These are phyloP conservation scores for Gremmenia infestans DNA, from an alignment of 2,329 filamentous ascomycete genomes.

Conservation along the genomic window DNA sequence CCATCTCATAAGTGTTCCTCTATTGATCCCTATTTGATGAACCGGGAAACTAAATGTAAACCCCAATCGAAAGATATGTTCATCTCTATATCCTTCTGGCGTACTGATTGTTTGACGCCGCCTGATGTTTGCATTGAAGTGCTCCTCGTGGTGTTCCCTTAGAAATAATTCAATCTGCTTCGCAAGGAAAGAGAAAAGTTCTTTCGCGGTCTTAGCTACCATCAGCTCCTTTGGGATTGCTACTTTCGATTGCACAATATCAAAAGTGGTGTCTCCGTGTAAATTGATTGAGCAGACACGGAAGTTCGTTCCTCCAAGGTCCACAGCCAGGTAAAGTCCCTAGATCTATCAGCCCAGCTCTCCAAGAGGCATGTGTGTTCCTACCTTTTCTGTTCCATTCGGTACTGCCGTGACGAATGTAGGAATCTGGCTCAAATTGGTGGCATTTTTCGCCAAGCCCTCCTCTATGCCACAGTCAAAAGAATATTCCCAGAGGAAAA, in stretches of 20 bases:
- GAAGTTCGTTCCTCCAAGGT: constrained; percentile 98
- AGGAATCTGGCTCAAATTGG: constrained; percentile 89
- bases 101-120: constrained; percentile 58
- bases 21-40: constrained; percentile 90
- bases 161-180: constrained; percentile 90
- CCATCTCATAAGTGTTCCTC: constrained; percentile 90
- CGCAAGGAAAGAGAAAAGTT: constrained; percentile 89
- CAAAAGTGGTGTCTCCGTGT: constrained; percentile 92
- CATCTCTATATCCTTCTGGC: constrained; percentile 56
- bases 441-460: constrained; percentile 71
- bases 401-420: constrained; percentile 95
- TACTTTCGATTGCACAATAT: constrained; percentile 87
- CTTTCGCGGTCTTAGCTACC: constrained; percentile 77
- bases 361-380: background rate
- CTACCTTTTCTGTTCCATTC: constrained; percentile 94
- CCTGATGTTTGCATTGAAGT: constrained; percentile 67
- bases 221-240: constrained; percentile 87
- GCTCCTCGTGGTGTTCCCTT: constrained; percentile 79
- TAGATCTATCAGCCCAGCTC: constrained; percentile 12
- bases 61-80: constrained; percentile 86
- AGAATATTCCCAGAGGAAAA: constrained; percentile 7
- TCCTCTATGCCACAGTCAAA: constrained; percentile 53
- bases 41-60: constrained; percentile 99
- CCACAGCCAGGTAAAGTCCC: constrained; percentile 94
- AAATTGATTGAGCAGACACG: constrained; percentile 92